phyloP scores from a whole-genome alignment of 2,329 filamentous ascomycete genomes.

The Venturia oleaginea region DNA sequence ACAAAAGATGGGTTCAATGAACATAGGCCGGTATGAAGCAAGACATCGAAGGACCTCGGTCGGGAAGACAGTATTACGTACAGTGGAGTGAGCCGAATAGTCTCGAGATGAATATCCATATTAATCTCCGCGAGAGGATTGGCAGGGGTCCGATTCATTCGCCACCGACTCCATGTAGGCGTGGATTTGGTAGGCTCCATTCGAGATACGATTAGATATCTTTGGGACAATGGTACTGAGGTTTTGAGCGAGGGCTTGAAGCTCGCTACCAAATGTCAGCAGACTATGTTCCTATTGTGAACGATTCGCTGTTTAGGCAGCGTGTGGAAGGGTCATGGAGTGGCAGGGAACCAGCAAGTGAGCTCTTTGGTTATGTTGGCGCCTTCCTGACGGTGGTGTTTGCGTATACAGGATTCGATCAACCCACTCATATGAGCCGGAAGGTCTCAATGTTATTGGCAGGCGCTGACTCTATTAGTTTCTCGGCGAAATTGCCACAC shows the following conservation, averaged over 20 bases:
- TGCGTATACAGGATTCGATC: conserved; percentile 7
- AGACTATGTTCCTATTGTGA: not conserved
- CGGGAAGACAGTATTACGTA: not conserved
- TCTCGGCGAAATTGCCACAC: conserved; percentile 32
- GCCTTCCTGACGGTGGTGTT: not conserved
- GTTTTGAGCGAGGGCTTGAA: not conserved
- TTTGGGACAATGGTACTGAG: not conserved
- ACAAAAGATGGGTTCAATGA: not conserved
- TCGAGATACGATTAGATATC: not conserved
- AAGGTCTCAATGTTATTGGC: not conserved
- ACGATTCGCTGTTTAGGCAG: not conserved
- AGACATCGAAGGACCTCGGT: not conserved
- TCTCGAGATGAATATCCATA: not conserved
- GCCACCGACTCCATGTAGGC: not conserved
- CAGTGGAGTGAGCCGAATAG: not conserved
- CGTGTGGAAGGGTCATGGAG: not conserved
- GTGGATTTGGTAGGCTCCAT: not conserved
- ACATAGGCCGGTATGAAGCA: not conserved
- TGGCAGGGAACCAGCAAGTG: not conserved
- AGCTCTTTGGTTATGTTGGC: not conserved
- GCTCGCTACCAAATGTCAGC: not conserved
- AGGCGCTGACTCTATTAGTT: not conserved
- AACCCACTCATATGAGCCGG: not conserved
- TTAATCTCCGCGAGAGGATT: not conserved
- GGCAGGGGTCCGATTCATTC: not conserved